Conservation (phyloP, 441 rosid species). For the Viola pubescens region DNA sequence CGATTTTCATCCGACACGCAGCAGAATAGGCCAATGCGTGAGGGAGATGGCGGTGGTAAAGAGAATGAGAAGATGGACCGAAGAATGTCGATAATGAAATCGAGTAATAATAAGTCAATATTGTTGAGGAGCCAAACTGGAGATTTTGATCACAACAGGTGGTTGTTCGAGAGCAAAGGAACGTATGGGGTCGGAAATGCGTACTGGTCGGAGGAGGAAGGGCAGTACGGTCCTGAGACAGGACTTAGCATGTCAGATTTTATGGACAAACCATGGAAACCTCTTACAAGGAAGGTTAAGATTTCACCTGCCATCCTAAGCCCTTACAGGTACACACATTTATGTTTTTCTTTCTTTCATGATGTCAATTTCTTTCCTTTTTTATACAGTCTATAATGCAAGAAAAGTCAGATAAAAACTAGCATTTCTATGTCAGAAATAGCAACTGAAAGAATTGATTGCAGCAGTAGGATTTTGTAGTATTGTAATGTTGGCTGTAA, state of each 20-base stretch:
- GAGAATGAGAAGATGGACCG: conserved; percentile 38
- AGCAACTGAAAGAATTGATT: too few relatives aligned
- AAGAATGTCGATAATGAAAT: conserved; percentile 63
- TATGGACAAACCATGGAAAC: conserved; percentile 93
- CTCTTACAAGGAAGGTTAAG: conserved; percentile 62
- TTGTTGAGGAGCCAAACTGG: conserved; percentile 74
- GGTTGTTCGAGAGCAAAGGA: conserved; percentile 80
- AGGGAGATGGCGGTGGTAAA: conserved; percentile 16
- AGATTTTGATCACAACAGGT: conserved; percentile 83
- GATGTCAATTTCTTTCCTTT: too few relatives aligned
- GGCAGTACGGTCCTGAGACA: conserved; percentile 23
- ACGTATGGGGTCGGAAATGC: conserved; percentile 83
- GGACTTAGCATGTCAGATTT: conserved; percentile 72
- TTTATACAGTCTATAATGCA: too few relatives aligned
- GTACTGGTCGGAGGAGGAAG: conserved; percentile 55
- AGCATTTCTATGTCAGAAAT: too few relatives aligned
- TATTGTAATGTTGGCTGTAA: not conserved
- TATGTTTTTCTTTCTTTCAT: too few relatives aligned
- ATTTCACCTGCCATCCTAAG: conserved; percentile 57
- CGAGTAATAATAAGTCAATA: conserved; percentile 62
- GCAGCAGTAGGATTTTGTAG: too few relatives aligned
- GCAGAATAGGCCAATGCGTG: conserved; percentile 11
- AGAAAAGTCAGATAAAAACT: too few relatives aligned
- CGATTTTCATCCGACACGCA: conserved; percentile 24
- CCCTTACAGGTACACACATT: conserved; percentile 57